Evolutionary conservation across 106 monocot genomes (phyloP), one percentile per base, ranked within the genome.

Genomic region (Hemerocallis citrina): DNA sequence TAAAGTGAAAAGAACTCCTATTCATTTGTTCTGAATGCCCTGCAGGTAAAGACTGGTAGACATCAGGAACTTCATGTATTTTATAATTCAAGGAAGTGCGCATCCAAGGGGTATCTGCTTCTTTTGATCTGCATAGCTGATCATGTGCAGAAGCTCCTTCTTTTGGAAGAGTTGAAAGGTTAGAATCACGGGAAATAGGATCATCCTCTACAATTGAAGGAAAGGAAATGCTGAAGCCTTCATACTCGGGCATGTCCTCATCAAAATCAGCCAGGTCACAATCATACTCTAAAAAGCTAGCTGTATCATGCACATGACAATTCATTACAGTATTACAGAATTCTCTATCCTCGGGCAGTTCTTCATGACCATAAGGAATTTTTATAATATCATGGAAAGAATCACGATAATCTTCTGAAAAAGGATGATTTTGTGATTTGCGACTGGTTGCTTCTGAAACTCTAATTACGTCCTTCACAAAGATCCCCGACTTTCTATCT

Each of bases 161-260:
- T 64, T 71, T 57, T 42, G 59, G 36, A 30, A 74, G 58, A 68
- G 39, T 35, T 31, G 73, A 49, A 68, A 68, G 41, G 39, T 77
- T 49, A 45, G 71, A 63, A 68, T 62, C 37, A 16, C 52, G 51
- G 34, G 41, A 33, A 8, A 31, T 33, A 32, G 50, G 25, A 41
- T 28, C 71, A 60, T 50, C 51, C 46, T 65, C 39, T 4, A 27
- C 12, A 21, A 61, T 20, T 19, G 66, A 55, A 37, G 70, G 49
- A 65, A 58, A 5, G 22, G 22, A 64, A 63, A 83, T 45, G 64
- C 48, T 63, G 47, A 80, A 80, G 10, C 74, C 61, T 44, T 89
- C 83, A 44, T 71, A 55, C 35, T 77, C 81, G 14, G 80, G 80
- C 74, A 72, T 65, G 38, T 40, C 64, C 14, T 65, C 45, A 29